Percentiles rank a stretch among this genome's conserved stretches.
phyloP scores from a whole-genome alignment of 768 basidiomycete species.

The Lyophyllum atratum region DNA sequence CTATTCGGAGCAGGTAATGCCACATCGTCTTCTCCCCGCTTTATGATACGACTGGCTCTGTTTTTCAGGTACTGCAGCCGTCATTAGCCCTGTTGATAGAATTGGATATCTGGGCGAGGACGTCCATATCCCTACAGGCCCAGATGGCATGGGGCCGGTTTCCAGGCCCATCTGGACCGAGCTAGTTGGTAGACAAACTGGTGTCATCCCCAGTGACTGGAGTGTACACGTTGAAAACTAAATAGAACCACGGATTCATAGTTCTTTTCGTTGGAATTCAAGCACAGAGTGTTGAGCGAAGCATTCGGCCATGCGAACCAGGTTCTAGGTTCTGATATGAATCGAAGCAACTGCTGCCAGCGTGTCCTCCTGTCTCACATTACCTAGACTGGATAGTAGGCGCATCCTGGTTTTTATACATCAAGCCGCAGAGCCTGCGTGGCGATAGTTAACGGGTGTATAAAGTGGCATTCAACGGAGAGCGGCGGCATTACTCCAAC shows the following conservation, averaged over 20 bases:
- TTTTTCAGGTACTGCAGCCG: slow-evolving; percentile 72
- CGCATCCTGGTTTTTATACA: too few relatives aligned
- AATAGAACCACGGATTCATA: neutral
- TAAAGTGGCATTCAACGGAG: too few relatives aligned
- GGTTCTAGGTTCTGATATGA: too few relatives aligned
- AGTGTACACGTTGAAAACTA: slow-evolving; percentile 51
- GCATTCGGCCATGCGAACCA: too few relatives aligned
- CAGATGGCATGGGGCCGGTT: slow-evolving; percentile 80
- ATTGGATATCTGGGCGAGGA: slow-evolving; percentile 75
- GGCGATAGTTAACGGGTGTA: too few relatives aligned
- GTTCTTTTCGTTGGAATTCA: neutral
- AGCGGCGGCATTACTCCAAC: too few relatives aligned
- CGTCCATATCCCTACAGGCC: slow-evolving; percentile 61
- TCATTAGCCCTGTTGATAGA: slow-evolving; percentile 69
- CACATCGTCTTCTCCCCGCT: neutral
- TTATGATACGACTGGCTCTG: neutral
- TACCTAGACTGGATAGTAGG: too few relatives aligned
- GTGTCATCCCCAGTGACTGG: slow-evolving; percentile 78
- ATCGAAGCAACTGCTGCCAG: too few relatives aligned
- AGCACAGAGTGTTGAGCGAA: neutral
- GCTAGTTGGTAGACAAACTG: slow-evolving; percentile 82
- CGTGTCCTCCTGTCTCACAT: too few relatives aligned
- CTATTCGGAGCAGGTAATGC: slow-evolving; percentile 75
- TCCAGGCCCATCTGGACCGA: slow-evolving; percentile 70
- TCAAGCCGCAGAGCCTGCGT: too few relatives aligned